These are phyloP conservation scores for Erucastrum elatum DNA, from an alignment of 345 rosid species.

Conservation along the genomic window DNA sequence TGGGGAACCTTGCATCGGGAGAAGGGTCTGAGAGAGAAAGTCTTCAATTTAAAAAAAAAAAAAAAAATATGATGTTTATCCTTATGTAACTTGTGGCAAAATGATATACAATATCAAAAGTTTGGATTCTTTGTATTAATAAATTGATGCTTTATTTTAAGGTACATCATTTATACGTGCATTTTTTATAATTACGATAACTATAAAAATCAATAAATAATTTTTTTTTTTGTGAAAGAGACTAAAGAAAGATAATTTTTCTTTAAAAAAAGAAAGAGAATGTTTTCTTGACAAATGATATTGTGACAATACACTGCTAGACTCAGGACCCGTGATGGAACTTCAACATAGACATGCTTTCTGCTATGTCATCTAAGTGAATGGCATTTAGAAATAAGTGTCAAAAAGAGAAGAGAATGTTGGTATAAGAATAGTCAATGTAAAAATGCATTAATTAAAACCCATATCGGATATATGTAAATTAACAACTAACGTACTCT, in stretches of 20 bases:
- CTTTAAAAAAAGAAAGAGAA: no score
- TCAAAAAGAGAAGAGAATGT: neutral
- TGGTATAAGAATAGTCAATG: neutral
- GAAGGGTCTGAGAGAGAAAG: no score
- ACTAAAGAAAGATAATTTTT: no score
- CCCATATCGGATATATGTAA: neutral
- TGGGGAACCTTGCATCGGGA: no score
- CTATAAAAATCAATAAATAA: neutral
- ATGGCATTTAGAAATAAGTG: no score
- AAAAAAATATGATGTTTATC: neutral
- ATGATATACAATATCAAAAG: neutral
- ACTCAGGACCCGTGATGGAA: no score
- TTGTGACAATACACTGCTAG: no score
- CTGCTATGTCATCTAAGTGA: no score
- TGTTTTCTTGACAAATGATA: no score
- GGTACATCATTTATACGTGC: neutral
- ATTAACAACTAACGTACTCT: neutral
- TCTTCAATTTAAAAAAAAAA: no score
- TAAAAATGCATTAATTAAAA: neutral
- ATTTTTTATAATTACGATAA: neutral
- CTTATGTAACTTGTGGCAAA: neutral
- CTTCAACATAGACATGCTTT: no score
- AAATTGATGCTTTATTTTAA: neutral
- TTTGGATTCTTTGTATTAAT: neutral
- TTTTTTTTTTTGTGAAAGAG: neutral